Evolutionary conservation across 2,329 filamentous ascomycete species (phyloP), one percentile per base, ranked within the genome.

Genomic region (Monosporascus cannonballus): DNA sequence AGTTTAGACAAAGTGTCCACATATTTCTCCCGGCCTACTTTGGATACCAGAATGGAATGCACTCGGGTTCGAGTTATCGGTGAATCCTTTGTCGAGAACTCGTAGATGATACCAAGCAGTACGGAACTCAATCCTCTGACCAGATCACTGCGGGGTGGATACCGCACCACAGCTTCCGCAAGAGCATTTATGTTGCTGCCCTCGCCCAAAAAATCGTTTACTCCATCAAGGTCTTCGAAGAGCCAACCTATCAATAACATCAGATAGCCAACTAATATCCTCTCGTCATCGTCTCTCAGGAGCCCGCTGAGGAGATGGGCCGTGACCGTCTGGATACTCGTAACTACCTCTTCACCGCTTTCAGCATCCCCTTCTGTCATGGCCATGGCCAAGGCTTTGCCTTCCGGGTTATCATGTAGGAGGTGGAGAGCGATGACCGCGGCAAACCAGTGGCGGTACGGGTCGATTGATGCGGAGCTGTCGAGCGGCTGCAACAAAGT

Each of bases 61-160:
- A 99, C 74, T 9, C 87, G 92, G 24, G 84, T 78, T 55, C 94
- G 81, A 6, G 93, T 83, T 49, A 99, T 86, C 0, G 94, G 90
- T 0, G 93, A 97, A 70, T 99, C 94, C 67, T 96, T 96, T 0
- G 93, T 96, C 9, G 93, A 97, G 65, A 97, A 99, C 64, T 99
- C 94, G 67, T 97, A 99, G 4, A 94, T 80, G 20, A 95, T 86
- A 9, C 93, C 94, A 1, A 97, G 77, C 0, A 99, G 74, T 66
- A 91, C 84, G 17, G 91, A 87, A 66, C 88, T 90, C 14, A 99
- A 77, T 2, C 94, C 94, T 59, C 90, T 87, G 15, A 93, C 78
- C 34, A 96, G 74, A 20, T 81, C 75, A 54, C 84, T 85, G 14
- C 83, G 83, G 27, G 78, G 71, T 59, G 78, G 73, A 55, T 85